Conservation (phyloP, 208 protist genomes). For the Leishmania martiniquensis region DNA sequence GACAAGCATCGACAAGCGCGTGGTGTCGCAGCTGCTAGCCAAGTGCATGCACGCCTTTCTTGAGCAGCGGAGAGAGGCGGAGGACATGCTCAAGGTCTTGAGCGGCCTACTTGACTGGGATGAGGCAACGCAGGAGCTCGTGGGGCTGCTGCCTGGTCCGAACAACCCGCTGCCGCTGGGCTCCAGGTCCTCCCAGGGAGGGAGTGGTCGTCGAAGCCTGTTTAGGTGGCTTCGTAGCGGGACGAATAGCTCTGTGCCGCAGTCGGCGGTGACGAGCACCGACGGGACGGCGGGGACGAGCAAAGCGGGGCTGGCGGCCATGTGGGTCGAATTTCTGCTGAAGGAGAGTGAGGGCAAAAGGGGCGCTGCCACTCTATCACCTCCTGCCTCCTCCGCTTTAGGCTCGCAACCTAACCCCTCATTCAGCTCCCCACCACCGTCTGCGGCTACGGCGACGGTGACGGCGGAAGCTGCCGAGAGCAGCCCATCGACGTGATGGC, state of each 20-base stretch:
- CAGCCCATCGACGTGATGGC: not conserved
- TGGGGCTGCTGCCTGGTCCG: slow-evolving; percentile 75
- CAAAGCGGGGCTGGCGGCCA: slow-evolving; percentile 43
- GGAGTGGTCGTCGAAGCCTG: slow-evolving; percentile 24
- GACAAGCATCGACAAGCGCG: slow-evolving; percentile 78
- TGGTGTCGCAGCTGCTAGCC: slow-evolving; percentile 79
- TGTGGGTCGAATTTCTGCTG: slow-evolving; percentile 90
- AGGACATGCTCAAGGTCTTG: slow-evolving; percentile 82
- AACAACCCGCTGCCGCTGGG: slow-evolving; percentile 54
- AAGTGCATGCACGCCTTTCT: slow-evolving; percentile 87
- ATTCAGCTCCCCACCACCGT: not conserved
- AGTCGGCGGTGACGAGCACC: no score
- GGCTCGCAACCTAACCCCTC: not conserved
- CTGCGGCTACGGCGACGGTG: not conserved
- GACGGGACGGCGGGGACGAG: not conserved
- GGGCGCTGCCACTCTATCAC: not conserved
- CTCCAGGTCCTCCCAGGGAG: not conserved
- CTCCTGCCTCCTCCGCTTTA: not conserved
- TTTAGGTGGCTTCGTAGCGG: slow-evolving; percentile 29
- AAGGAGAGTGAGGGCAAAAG: slow-evolving; percentile 51
- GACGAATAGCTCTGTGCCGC: not conserved
- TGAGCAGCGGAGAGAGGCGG: slow-evolving; percentile 46
- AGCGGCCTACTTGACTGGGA: slow-evolving; percentile 81
- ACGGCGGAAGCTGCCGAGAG: not conserved
- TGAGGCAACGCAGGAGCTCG: slow-evolving; percentile 76